Conservation (phyloP, 352 stramenopile species). For the Thraustochytrium striatum region DNA sequence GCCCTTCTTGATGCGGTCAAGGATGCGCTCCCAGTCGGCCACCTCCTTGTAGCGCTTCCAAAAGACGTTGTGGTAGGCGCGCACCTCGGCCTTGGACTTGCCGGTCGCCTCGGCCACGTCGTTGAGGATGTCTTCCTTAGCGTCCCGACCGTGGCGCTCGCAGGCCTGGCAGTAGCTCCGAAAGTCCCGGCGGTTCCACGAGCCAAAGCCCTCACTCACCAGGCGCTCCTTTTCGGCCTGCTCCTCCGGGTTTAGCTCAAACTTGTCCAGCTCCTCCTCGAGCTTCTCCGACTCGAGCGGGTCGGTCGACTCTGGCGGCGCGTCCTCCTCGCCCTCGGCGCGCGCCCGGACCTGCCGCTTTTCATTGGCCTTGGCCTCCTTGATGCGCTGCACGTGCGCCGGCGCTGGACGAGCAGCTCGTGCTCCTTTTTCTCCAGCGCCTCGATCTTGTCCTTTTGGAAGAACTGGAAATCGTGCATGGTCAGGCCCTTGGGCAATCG, state of each 20-base stretch:
- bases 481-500: slow-evolving; percentile 73
- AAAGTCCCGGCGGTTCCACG: slow-evolving; percentile 53
- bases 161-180: slow-evolving; percentile 48
- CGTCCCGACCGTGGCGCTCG: slow-evolving; percentile 51
- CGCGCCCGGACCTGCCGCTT: slow-evolving; percentile 60
- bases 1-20: slow-evolving; percentile 92
- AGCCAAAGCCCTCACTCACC: slow-evolving; percentile 59
- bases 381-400: slow-evolving; percentile 53
- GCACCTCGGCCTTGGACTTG: slow-evolving; percentile 83
- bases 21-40: slow-evolving; percentile 74
- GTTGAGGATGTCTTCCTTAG: slow-evolving; percentile 50
- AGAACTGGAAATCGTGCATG: slow-evolving; percentile 86
- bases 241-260: slow-evolving; percentile 67
- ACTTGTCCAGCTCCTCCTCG: slow-evolving; percentile 72
- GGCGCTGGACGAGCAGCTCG: slow-evolving; percentile 27
- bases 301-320: slow-evolving; percentile 63
- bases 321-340: slow-evolving; percentile 66
- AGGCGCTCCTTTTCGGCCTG: slow-evolving; percentile 66
- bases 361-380: slow-evolving; percentile 57
- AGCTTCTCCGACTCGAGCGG: slow-evolving; percentile 64
- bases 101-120: slow-evolving; percentile 58
- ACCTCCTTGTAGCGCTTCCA: slow-evolving; percentile 83
- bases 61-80: slow-evolving; percentile 91
- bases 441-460: slow-evolving; percentile 66
- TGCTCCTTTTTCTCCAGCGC: slow-evolving; percentile 44